These are phyloP conservation scores for Starmerella bombi DNA, from an alignment of 805 yeast genomes.

Conservation along the genomic window DNA sequence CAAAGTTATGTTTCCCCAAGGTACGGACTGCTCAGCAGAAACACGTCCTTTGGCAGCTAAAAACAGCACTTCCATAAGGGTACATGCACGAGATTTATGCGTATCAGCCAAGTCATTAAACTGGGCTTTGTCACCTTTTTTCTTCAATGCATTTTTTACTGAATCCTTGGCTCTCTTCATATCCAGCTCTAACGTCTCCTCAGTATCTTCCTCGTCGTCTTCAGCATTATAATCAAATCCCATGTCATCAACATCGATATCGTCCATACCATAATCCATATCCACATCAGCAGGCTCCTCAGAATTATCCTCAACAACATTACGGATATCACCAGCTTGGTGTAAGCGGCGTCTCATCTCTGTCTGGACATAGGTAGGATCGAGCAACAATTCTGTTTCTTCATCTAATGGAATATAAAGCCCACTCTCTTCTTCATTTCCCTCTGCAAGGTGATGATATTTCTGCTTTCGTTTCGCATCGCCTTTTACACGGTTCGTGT, in stretches of 20 bases:
- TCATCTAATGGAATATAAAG: constrained; percentile 4
- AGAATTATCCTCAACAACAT: background rate
- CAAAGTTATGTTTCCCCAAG: constrained; percentile 12
- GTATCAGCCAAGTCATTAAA: constrained; percentile 11
- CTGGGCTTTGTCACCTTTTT: constrained; percentile 1
- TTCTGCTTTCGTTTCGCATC: no score
- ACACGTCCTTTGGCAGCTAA: constrained; percentile 14
- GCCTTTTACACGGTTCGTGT: no score
- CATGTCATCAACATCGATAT: constrained; percentile 4
- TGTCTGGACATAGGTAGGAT: constrained; percentile 9
- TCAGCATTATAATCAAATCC: constrained; percentile 2
- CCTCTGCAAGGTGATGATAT: background rate
- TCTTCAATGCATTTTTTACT: constrained; percentile 3
- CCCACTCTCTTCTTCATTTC: background rate
- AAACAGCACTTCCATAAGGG: constrained; percentile 14
- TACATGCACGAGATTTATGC: constrained; percentile 11
- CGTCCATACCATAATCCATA: constrained; percentile 1
- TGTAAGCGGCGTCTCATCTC: constrained; percentile 16
- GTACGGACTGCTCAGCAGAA: constrained; percentile 4
- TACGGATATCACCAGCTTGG: background rate
- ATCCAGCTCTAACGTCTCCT: constrained; percentile 10
- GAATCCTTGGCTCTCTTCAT: constrained; percentile 9
- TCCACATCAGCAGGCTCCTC: background rate
- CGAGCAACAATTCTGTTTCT: constrained; percentile 9
- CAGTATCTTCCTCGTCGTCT: constrained; percentile 9